Conservation (phyloP, 140 eudicot species). For the Stevia rebaudiana region DNA sequence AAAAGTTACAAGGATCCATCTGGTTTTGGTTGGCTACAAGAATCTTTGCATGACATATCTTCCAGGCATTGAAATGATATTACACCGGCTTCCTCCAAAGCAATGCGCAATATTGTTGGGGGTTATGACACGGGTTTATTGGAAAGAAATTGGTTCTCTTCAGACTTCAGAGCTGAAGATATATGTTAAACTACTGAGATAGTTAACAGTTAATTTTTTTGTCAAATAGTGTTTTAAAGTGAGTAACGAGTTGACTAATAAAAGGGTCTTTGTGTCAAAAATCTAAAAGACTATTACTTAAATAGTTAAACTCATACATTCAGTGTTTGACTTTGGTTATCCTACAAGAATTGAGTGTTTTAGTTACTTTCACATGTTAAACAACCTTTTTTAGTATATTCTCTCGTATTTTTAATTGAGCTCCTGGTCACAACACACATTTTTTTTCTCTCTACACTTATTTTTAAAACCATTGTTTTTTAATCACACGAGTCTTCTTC, state of each 20-base stretch:
- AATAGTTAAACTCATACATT: not conserved
- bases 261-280: slow-evolving; percentile 4
- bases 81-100: slow-evolving; percentile 8
- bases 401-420: not conserved
- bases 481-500: slow-evolving; percentile 2
- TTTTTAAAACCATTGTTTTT: not conserved
- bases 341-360: not conserved
- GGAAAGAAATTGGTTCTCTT: not conserved
- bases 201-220: not conserved
- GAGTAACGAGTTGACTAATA: not conserved
- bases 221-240: slow-evolving; percentile 6
- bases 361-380: slow-evolving; percentile 10
- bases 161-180: no score
- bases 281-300: not conserved
- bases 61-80: slow-evolving; percentile 15
- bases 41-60: slow-evolving; percentile 42
- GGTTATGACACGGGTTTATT: slow-evolving; percentile 18
- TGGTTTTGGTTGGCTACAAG: slow-evolving; percentile 48
- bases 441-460: not conserved
- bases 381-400: not conserved
- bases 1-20: slow-evolving; percentile 24
- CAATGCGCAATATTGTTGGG: slow-evolving; percentile 18
- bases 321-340: slow-evolving; percentile 2
- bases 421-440: not conserved
- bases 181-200: slow-evolving; percentile 12